Evolutionary conservation across 768 basidiomycete genomes (phyloP).

Genomic region (Baorangia bicolor): DNA sequence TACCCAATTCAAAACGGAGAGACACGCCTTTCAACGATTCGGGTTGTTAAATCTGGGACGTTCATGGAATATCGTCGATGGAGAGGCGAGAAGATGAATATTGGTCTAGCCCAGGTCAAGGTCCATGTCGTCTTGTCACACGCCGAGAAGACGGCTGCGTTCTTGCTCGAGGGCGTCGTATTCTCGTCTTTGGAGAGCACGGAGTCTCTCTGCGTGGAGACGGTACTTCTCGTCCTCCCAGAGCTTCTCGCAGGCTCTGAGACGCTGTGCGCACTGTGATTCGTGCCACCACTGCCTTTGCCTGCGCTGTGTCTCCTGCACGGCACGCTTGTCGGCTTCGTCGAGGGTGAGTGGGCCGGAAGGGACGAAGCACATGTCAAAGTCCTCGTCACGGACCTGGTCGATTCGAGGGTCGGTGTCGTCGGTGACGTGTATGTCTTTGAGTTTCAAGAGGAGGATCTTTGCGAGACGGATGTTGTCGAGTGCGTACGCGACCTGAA

Average conservation of each 20-base stretch:
- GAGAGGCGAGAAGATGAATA: too few relatives aligned
- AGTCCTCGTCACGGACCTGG: constrained; percentile 52
- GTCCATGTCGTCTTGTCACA: too few relatives aligned
- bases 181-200: constrained; percentile 35
- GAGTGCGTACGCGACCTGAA: constrained; percentile 64
- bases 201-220: constrained; percentile 39
- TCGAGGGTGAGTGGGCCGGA: constrained; percentile 40
- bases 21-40: too few relatives aligned
- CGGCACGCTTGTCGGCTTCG: constrained; percentile 41
- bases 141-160: constrained; percentile 24
- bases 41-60: too few relatives aligned
- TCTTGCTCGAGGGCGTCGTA: constrained; percentile 28
- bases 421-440: constrained; percentile 56
- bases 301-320: constrained; percentile 35
- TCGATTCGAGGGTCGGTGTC: constrained; percentile 65
- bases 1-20: too few relatives aligned
- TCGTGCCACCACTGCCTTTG: constrained; percentile 35
- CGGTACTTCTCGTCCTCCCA: constrained; percentile 50
- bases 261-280: constrained; percentile 38
- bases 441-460: constrained; percentile 59
- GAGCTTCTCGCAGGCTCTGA: constrained; percentile 45
- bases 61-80: too few relatives aligned
- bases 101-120: too few relatives aligned
- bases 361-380: constrained; percentile 39
- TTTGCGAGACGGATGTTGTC: constrained; percentile 69